Conservation (phyloP, 805 yeast species). For the Zygosaccharomyces gambellarensis region DNA sequence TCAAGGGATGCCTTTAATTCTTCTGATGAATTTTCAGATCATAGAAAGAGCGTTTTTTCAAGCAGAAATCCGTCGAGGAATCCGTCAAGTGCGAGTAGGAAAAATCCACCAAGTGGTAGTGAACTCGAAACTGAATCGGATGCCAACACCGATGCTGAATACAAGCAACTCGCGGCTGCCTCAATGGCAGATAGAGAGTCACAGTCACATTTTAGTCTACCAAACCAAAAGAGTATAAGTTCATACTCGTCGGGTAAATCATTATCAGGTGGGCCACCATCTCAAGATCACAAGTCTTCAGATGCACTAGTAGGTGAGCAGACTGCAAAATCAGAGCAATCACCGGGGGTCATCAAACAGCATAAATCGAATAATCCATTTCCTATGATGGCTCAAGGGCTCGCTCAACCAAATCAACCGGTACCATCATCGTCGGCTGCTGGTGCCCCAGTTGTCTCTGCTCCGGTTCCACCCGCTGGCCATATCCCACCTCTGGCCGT, state of each 20-base stretch:
- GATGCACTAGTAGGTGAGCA: conserved; percentile 9
- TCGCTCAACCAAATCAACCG: not conserved
- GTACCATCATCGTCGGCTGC: not conserved
- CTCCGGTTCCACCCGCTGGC: not conserved
- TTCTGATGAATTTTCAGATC: conserved; percentile 3
- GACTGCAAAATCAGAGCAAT: conserved; percentile 6
- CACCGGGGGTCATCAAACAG: conserved; percentile 19
- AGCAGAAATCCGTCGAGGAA: conserved; percentile 6
- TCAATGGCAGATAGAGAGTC: conserved; percentile 2
- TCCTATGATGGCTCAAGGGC: conserved; percentile 22
- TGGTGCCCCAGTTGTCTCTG: conserved; percentile 2
- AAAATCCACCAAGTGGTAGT: not conserved
- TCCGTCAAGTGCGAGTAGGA: conserved; percentile 5
- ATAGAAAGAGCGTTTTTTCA: conserved; percentile 4
- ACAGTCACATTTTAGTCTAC: conserved; percentile 8
- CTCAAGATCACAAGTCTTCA: conserved; percentile 9
- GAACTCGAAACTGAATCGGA: conserved; percentile 4
- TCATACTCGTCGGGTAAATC: conserved; percentile 22
- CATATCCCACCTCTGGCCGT: not conserved
- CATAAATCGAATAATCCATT: conserved; percentile 35
- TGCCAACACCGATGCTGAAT: conserved; percentile 2
- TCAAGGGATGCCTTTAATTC: not conserved
- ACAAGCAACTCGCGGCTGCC: not conserved
- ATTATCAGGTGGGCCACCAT: conserved; percentile 8
- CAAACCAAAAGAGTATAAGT: conserved; percentile 23